Conservation (phyloP, 352 stramenopile species). For the Phytophthora hybrid region DNA sequence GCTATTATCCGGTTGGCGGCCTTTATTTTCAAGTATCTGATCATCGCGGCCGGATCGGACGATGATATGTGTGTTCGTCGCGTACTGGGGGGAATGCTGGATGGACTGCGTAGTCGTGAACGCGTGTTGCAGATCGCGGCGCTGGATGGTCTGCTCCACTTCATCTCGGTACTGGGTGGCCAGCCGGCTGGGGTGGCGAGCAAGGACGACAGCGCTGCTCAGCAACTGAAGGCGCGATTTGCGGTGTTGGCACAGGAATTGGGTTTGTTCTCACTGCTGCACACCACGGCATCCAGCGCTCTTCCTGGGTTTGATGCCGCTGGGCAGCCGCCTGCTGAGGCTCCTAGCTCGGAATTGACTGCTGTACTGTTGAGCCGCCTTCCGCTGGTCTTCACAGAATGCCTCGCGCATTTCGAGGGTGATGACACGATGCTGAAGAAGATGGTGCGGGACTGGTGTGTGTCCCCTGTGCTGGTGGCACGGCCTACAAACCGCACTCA, state of each 20-base stretch:
- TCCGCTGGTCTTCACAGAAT: constrained; percentile 88
- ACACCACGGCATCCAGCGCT: constrained; percentile 60
- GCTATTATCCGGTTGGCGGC: constrained; percentile 76
- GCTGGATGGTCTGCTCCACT: constrained; percentile 79
- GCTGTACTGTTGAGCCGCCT: constrained; percentile 71
- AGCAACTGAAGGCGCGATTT: constrained; percentile 52
- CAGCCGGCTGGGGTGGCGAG: constrained; percentile 22
- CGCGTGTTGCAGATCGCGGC: constrained; percentile 74
- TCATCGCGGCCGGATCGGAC: constrained; percentile 57
- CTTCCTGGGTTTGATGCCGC: constrained; percentile 39
- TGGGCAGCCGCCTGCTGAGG: constrained; percentile 4
- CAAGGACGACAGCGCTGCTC: constrained; percentile 27
- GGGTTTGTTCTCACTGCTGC: constrained; percentile 79
- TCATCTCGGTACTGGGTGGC: constrained; percentile 60
- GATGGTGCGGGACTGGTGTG: constrained; percentile 74
- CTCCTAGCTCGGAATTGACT: constrained; percentile 37
- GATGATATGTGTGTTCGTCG: constrained; percentile 55
- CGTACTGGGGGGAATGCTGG: constrained; percentile 65
- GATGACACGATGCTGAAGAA: constrained; percentile 74
- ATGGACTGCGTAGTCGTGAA: constrained; percentile 74
- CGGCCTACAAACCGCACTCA: constrained; percentile 50
- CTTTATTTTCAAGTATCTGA: constrained; percentile 81
- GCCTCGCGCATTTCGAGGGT: constrained; percentile 73
- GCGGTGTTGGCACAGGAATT: constrained; percentile 72
- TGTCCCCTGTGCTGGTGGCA: constrained; percentile 64